phyloP scores from a whole-genome alignment of 306 rosid genomes.

The Medicago arabica region DNA sequence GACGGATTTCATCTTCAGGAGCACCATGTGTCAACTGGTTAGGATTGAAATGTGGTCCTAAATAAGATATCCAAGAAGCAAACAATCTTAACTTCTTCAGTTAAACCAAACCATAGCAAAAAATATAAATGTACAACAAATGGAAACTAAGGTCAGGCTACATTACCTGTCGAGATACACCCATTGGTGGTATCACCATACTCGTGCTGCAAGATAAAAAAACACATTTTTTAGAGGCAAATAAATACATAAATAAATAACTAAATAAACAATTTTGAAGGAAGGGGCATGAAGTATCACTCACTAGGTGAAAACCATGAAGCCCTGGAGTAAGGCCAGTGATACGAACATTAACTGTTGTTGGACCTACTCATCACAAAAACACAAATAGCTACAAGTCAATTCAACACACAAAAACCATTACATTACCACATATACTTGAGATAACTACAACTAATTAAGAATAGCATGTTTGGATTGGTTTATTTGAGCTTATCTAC shows the following conservation, averaged over 20 bases:
- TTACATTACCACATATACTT: neutral
- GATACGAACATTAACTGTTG: slow-evolving; percentile 77
- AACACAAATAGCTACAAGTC: slow-evolving; percentile 26
- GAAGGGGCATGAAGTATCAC: slow-evolving; percentile 38
- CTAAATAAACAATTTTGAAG: slow-evolving; percentile 9
- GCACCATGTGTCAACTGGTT: slow-evolving; percentile 76
- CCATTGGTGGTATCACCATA: slow-evolving; percentile 98
- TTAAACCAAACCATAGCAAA: slow-evolving; percentile 4
- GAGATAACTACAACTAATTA: neutral
- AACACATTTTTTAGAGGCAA: neutral
- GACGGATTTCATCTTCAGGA: slow-evolving; percentile 89
- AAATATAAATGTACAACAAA: slow-evolving; percentile 1
- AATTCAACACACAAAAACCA: slow-evolving; percentile 28
- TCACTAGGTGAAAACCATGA: slow-evolving; percentile 93
- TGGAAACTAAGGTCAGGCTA: slow-evolving; percentile 18
- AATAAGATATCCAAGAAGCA: slow-evolving; percentile 35
- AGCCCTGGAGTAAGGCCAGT: slow-evolving; percentile 87
- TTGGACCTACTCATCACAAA: slow-evolving; percentile 69
- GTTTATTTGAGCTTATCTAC: neutral
- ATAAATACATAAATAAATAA: neutral
- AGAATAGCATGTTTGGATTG: neutral
- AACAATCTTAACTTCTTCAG: slow-evolving; percentile 17
- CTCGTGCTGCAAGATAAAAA: slow-evolving; percentile 71
- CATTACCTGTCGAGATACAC: slow-evolving; percentile 86
- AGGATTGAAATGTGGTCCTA: slow-evolving; percentile 96